Conservation (phyloP, 495 filamentous ascomycete genomes). For the Trichoderma gamsii region DNA sequence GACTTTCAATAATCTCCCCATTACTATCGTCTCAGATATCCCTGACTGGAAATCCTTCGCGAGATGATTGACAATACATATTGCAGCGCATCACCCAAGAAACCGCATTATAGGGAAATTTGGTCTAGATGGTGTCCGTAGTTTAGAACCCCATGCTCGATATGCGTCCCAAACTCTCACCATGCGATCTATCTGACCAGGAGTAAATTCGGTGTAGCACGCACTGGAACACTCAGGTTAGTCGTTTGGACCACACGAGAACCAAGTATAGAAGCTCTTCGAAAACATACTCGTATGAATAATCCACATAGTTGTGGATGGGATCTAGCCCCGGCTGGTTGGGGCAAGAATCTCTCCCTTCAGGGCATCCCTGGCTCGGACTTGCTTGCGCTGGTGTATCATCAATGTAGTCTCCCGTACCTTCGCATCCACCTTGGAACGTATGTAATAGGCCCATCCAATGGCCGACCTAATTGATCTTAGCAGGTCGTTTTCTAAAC, state of each 20-base stretch:
- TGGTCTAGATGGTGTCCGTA: no score
- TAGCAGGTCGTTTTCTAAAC: no score
- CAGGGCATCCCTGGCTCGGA: constrained; percentile 54
- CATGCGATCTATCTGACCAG: constrained; percentile 42
- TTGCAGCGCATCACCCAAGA: no score
- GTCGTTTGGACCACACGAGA: not conserved
- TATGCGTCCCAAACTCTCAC: constrained; percentile 36
- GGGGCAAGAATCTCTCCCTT: constrained; percentile 48
- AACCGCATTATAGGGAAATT: no score
- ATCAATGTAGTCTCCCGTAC: constrained; percentile 48
- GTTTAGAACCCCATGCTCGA: constrained; percentile 22
- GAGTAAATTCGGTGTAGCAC: constrained; percentile 44
- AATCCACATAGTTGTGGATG: constrained; percentile 64
- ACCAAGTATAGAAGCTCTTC: not conserved
- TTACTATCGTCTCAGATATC: no score
- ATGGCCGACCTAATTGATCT: constrained; percentile 42
- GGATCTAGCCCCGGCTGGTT: constrained; percentile 44
- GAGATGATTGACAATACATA: no score
- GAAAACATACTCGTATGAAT: constrained; percentile 46
- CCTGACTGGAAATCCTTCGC: no score
- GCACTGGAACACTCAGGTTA: constrained; percentile 21
- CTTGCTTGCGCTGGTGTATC: constrained; percentile 53
- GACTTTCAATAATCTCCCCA: no score
- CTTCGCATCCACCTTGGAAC: constrained; percentile 56
- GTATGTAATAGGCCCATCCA: constrained; percentile 62